Conservation (phyloP, 2,329 filamentous ascomycete species). For the Fusarium denticulatum region DNA sequence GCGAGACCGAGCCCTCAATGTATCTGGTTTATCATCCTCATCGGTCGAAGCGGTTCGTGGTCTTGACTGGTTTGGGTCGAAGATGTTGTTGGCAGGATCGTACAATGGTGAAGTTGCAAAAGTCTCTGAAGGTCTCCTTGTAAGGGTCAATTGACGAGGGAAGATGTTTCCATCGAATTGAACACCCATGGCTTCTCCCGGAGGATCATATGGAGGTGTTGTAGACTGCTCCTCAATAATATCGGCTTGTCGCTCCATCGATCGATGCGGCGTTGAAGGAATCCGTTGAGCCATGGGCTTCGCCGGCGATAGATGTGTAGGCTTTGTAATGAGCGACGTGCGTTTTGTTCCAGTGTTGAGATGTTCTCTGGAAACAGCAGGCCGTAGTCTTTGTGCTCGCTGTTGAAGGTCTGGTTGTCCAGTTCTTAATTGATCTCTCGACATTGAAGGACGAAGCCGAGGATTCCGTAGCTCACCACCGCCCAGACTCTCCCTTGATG, state of each 20-base stretch:
- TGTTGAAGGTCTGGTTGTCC: constrained; percentile 41
- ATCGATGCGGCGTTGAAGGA: constrained; percentile 36
- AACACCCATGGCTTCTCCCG: constrained; percentile 30
- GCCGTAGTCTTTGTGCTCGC: constrained; percentile 53
- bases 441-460: constrained; percentile 53
- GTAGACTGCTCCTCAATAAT: constrained; percentile 41
- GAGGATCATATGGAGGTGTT: constrained; percentile 39
- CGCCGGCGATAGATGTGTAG: constrained; percentile 29
- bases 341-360: constrained; percentile 44
- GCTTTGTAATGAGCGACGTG: constrained; percentile 30
- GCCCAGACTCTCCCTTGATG: constrained; percentile 44
- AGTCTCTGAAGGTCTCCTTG: constrained; percentile 45
- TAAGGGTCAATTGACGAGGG: constrained; percentile 44
- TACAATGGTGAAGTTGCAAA: constrained; percentile 41
- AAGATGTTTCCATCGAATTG: constrained; percentile 40
- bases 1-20: constrained; percentile 33
- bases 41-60: constrained; percentile 36
- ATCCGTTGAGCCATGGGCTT: constrained; percentile 23
- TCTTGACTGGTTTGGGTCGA: constrained; percentile 30
- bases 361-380: constrained; percentile 53
- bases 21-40: constrained; percentile 30
- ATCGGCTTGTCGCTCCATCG: constrained; percentile 25
- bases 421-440: constrained; percentile 52
- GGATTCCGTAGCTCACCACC: constrained; percentile 52
- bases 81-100: constrained; percentile 27